Percentiles rank a stretch among this genome's conserved stretches.
Conservation (phyloP, 169 alveolate genomes). For the Cryptosporidium parvum region DNA sequence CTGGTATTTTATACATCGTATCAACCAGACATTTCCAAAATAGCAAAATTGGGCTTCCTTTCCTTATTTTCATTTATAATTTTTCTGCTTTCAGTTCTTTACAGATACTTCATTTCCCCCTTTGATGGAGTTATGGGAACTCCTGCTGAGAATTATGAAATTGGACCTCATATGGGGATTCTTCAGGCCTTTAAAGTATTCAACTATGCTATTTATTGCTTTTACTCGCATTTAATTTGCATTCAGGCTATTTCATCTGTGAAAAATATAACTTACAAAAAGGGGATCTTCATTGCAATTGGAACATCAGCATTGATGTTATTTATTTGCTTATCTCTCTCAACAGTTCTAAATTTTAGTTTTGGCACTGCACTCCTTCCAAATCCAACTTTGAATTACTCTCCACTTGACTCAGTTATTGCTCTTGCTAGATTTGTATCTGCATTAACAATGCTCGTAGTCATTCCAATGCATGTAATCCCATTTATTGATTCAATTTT, state of each 20-base stretch:
- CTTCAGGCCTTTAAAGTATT: constrained; percentile 43
- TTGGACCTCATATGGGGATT: constrained; percentile 71
- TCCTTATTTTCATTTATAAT: constrained; percentile 35
- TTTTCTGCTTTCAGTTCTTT: constrained; percentile 32
- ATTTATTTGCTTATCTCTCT: constrained; percentile 33
- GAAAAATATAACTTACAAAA: constrained; percentile 5
- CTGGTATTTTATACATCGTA: constrained; percentile 23
- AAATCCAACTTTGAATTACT: constrained; percentile 67
- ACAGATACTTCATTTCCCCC: constrained; percentile 66
- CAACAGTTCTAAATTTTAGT: constrained; percentile 19
- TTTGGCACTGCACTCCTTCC: constrained; percentile 64
- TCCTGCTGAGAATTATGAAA: constrained; percentile 18
- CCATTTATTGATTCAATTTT: constrained; percentile 50
- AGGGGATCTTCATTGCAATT: constrained; percentile 22
- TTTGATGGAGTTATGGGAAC: constrained; percentile 13
- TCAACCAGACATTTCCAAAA: constrained; percentile 53
- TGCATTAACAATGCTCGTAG: constrained; percentile 63
- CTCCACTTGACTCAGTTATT: constrained; percentile 56
- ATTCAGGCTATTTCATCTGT: constrained; percentile 47
- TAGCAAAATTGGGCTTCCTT: constrained; percentile 54
- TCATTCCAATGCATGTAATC: constrained; percentile 66
- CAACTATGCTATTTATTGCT: constrained; percentile 62
- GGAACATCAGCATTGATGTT: constrained; percentile 24
- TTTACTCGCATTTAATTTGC: constrained; percentile 60
- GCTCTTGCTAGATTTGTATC: constrained; percentile 58